Conservation (phyloP, 164 flowering plant species). For the Aristolochia californica region DNA sequence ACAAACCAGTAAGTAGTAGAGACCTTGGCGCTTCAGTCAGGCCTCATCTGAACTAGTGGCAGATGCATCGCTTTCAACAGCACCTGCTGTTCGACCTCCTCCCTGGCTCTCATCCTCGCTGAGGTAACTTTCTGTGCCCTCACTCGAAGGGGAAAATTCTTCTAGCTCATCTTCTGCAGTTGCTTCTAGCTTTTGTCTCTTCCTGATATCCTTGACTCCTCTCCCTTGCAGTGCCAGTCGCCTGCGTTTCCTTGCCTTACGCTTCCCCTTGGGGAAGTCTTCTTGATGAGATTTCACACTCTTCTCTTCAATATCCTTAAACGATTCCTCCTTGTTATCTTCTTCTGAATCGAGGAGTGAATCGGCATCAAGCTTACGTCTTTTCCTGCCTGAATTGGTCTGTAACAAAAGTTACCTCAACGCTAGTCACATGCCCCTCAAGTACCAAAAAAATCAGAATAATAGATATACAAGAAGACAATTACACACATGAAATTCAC, state of each 20-base stretch:
- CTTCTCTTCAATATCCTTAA: conserved; percentile 33
- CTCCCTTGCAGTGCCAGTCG: conserved; percentile 66
- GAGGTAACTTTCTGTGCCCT: conserved; percentile 30
- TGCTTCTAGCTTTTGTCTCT: conserved; percentile 34
- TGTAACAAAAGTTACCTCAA: conserved; percentile 15
- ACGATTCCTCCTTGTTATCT: conserved; percentile 22
- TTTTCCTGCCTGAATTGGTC: conserved; percentile 74
- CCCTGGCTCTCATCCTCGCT: conserved; percentile 62
- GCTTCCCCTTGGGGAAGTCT: conserved; percentile 84
- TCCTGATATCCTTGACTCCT: conserved; percentile 49
- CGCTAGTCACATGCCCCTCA: background rate
- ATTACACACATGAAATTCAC: background rate
- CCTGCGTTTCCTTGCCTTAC: conserved; percentile 73
- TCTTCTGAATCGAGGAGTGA: conserved; percentile 40
- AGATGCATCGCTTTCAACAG: conserved; percentile 42
- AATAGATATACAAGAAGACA: background rate
- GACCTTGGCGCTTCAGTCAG: conserved; percentile 2
- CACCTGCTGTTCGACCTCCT: conserved; percentile 27
- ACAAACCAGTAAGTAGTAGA: background rate
- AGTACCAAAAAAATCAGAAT: background rate
- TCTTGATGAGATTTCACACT: conserved; percentile 47
- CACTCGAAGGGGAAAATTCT: conserved; percentile 49
- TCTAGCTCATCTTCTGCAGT: conserved; percentile 41
- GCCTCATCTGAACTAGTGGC: conserved; percentile 50
- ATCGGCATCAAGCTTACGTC: conserved; percentile 66